Conservation (phyloP, 2,329 filamentous ascomycete genomes). For the Fusarium mexicanum region DNA sequence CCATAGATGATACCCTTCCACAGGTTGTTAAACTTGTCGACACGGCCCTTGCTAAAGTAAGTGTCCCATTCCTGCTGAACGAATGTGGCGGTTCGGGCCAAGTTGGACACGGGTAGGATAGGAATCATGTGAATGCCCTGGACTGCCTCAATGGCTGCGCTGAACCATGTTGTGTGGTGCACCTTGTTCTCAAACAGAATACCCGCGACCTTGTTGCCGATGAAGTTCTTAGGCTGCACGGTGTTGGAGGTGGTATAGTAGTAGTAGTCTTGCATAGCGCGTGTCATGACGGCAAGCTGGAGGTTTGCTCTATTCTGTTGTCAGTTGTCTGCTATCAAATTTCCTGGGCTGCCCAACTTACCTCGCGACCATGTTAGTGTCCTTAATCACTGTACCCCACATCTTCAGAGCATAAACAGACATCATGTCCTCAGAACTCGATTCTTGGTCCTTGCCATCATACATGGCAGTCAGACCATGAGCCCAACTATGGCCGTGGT, state of each 20-base stretch:
- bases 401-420: conserved; percentile 89
- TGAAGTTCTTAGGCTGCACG: conserved; percentile 78
- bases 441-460: conserved; percentile 87
- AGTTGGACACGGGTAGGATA: conserved; percentile 72
- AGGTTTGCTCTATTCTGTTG: conserved; percentile 70
- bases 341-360: conserved; percentile 41
- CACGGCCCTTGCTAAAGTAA: conserved; percentile 76
- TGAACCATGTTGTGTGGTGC: conserved; percentile 93
- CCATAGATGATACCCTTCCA: conserved; percentile 89
- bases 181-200: conserved; percentile 94
- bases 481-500: conserved; percentile 93
- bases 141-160: conserved; percentile 75
- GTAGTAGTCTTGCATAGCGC: conserved; percentile 83
- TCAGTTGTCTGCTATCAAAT: background rate
- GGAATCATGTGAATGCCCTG: conserved; percentile 87
- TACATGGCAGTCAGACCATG: conserved; percentile 76
- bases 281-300: conserved; percentile 81
- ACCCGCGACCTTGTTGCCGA: conserved; percentile 77
- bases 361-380: conserved; percentile 81
- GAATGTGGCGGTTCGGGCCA: conserved; percentile 74
- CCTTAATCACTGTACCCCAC: conserved; percentile 85
- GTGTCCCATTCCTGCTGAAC: conserved; percentile 84
- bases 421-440: conserved; percentile 90
- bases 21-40: conserved; percentile 73
- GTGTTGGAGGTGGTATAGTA: conserved; percentile 77